phyloP scores from a whole-genome alignment of 1,139 yeast species.

The Pichia sp. region DNA sequence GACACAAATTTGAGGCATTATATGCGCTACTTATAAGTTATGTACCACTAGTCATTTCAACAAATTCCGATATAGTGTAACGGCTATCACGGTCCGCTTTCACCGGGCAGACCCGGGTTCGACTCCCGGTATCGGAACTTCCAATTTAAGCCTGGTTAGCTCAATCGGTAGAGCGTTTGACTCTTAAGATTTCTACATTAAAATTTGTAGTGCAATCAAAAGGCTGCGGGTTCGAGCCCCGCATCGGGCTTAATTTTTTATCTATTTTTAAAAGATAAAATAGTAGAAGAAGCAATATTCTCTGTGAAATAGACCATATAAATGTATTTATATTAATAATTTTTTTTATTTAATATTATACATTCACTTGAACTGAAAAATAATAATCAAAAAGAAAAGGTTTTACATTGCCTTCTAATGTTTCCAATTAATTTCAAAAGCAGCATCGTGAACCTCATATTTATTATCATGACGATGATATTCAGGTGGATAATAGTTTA shows the following conservation, averaged over 20 bases:
- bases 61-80: slow-evolving; percentile 57
- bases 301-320: no score
- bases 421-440: slow-evolving; percentile 12
- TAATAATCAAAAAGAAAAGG: no score
- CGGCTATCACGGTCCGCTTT: slow-evolving; percentile 73
- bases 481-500: not conserved
- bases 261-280: not conserved
- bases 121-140: slow-evolving; percentile 65
- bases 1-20: no score
- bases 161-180: slow-evolving; percentile 35
- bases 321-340: no score
- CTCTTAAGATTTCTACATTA: slow-evolving; percentile 23
- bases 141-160: slow-evolving; percentile 25
- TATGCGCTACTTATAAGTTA: no score
- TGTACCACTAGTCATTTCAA: no score
- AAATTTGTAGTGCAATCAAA: slow-evolving; percentile 24
- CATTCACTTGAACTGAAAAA: no score
- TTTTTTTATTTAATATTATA: no score
- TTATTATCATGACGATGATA: not conserved
- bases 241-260: slow-evolving; percentile 28
- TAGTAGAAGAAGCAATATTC: no score
- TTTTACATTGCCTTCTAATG: no score
- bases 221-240: slow-evolving; percentile 38
- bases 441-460: slow-evolving; percentile 4
- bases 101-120: slow-evolving; percentile 75